Conservation (phyloP, 2,329 filamentous ascomycete genomes). For the Aspergillus pseudotamarii region DNA sequence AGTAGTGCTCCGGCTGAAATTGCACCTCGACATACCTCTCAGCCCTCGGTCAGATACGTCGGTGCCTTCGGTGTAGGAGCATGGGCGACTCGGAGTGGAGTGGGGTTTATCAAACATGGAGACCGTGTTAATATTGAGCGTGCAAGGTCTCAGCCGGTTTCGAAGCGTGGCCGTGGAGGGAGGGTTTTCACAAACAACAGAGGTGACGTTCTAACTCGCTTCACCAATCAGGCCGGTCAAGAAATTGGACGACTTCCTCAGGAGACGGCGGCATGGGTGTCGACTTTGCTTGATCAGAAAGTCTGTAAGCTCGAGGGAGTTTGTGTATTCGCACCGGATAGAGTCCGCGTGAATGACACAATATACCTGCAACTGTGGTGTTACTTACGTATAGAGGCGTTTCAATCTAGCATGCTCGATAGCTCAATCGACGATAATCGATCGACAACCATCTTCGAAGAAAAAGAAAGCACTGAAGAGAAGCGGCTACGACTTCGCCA, state of each 20-base stretch:
- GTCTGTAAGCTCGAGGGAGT: constrained; percentile 84
- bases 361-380: constrained; percentile 87
- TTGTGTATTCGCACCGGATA: constrained; percentile 87
- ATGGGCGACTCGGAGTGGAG: constrained; percentile 87
- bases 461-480: constrained; percentile 83
- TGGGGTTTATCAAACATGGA: constrained; percentile 73
- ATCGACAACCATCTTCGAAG: constrained; percentile 74
- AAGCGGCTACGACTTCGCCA: constrained; percentile 81
- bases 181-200: constrained; percentile 59
- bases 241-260: constrained; percentile 87
- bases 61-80: constrained; percentile 89
- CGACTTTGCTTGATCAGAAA: constrained; percentile 85
- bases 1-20: constrained; percentile 10
- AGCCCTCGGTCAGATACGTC: constrained; percentile 70
- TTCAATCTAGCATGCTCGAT: constrained; percentile 63
- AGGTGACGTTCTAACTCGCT: constrained; percentile 86
- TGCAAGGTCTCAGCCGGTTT: constrained; percentile 69
- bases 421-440: constrained; percentile 65
- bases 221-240: constrained; percentile 75
- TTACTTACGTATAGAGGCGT: constrained; percentile 73
- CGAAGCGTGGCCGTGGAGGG: constrained; percentile 49
- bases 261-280: constrained; percentile 88
- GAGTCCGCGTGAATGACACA: constrained; percentile 85
- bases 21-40: constrained; percentile 22
- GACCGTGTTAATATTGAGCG: constrained; percentile 86